Evolutionary conservation across 768 basidiomycete genomes (phyloP).

Genomic region (Cystobasidiopsis lactophilus): DNA sequence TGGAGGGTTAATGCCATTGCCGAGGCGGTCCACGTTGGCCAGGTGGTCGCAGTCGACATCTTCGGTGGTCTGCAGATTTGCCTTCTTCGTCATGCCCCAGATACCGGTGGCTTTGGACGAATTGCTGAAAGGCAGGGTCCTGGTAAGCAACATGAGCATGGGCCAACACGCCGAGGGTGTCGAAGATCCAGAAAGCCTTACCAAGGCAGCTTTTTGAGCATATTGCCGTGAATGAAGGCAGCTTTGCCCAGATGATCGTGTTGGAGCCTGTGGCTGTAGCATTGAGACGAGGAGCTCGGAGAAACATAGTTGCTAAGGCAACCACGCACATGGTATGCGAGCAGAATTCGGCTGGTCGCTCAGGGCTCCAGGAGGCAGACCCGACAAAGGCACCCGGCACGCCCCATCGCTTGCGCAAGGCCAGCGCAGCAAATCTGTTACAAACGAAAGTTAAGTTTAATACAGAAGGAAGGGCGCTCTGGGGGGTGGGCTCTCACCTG

Average conservation of each 20-base stretch:
- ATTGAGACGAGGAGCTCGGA: not conserved
- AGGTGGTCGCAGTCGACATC: constrained; percentile 13
- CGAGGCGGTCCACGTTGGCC: constrained; percentile 21
- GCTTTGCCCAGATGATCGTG: constrained; percentile 21
- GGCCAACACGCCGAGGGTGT: not conserved
- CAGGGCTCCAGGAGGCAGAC: constrained; percentile 25
- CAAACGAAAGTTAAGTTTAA: not conserved
- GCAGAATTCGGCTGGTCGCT: constrained; percentile 13
- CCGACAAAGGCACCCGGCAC: constrained; percentile 29
- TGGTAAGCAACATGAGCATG: not conserved
- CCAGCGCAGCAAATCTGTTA: constrained; percentile 26
- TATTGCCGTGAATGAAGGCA: constrained; percentile 27
- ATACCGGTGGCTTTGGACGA: constrained; percentile 13
- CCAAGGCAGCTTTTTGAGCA: not conserved
- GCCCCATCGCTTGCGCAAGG: constrained; percentile 30
- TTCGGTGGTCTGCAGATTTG: not conserved
- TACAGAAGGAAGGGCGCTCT: not conserved
- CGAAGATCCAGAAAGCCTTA: constrained; percentile 25
- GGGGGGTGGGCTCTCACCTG: constrained; percentile 11
- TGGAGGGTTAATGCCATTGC: constrained; percentile 18
- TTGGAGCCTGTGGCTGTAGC: constrained; percentile 19
- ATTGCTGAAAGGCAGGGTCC: constrained; percentile 9
- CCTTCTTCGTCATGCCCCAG: not conserved
- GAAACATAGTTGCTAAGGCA: not conserved
- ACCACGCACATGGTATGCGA: constrained; percentile 21